Conservation (phyloP, 805 yeast genomes). For the Komagataella mondaviorum region DNA sequence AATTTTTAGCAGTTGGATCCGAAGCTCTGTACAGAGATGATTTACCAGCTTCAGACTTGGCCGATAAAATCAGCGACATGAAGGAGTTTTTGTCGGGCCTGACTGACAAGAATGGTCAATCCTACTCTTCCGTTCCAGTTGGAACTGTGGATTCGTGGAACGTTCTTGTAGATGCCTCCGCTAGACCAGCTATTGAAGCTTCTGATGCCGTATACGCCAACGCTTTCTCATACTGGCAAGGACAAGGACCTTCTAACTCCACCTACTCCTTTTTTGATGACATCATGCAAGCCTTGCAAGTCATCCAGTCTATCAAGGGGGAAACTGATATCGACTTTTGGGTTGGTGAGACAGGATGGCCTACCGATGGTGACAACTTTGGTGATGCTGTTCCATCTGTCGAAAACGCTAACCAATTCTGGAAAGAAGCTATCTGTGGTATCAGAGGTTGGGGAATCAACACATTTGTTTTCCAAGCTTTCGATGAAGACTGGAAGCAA, state of each 20-base stretch:
- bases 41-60: constrained; percentile 61
- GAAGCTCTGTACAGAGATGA: constrained; percentile 92
- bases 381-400: constrained; percentile 56
- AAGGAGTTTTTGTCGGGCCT: constrained; percentile 46
- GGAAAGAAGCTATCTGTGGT: constrained; percentile 85
- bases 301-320: constrained; percentile 78
- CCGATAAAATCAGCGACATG: constrained; percentile 48
- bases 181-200: constrained; percentile 59
- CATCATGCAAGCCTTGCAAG: constrained; percentile 93
- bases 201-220: constrained; percentile 84
- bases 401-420: constrained; percentile 64
- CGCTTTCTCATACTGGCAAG: constrained; percentile 99
- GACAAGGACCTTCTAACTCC: constrained; percentile 73
- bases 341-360: constrained; percentile 99
- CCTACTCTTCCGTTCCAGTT: constrained; percentile 59
- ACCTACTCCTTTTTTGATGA: constrained; percentile 91
- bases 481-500: constrained; percentile 96
- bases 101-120: constrained; percentile 68
- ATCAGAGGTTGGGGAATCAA: constrained; percentile 94
- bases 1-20: constrained; percentile 82
- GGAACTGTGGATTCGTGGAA: constrained; percentile 98
- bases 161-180: constrained; percentile 67
- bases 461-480: constrained; percentile 87
- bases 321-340: constrained; percentile 77
- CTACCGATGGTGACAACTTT: constrained; percentile 69